Conservation (phyloP, 2,329 filamentous ascomycete genomes). For the Sporothrix euskadiensis region DNA sequence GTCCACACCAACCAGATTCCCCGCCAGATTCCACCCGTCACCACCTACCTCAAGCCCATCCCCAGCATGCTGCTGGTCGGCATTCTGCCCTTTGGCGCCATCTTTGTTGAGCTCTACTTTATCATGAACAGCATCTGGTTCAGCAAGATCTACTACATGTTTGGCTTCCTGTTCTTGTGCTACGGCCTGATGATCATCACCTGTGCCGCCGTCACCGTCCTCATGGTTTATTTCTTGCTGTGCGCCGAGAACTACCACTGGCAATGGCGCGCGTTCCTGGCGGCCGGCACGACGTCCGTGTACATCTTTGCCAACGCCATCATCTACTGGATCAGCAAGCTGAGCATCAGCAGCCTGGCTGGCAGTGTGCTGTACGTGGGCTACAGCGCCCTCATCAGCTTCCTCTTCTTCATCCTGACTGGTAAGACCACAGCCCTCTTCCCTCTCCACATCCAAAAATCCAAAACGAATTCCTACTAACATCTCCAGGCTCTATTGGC, state of each 20-base stretch:
- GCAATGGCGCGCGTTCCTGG: slow-evolving; percentile 96
- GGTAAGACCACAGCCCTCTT: slow-evolving; percentile 58
- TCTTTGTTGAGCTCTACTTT: slow-evolving; percentile 98
- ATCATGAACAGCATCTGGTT: slow-evolving; percentile 99
- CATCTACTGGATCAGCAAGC: slow-evolving; percentile 85
- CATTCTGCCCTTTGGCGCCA: slow-evolving; percentile 90
- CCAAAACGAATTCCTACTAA: background rate
- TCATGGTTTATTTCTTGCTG: slow-evolving; percentile 94
- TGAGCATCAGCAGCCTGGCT: slow-evolving; percentile 80
- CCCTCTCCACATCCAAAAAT: slow-evolving; percentile 29
- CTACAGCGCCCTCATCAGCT: slow-evolving; percentile 85
- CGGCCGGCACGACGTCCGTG: slow-evolving; percentile 82
- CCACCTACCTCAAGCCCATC: slow-evolving; percentile 79
- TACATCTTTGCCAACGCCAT: slow-evolving; percentile 93
- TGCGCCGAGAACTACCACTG: slow-evolving; percentile 98
- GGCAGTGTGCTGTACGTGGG: slow-evolving; percentile 90
- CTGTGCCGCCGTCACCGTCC: slow-evolving; percentile 83
- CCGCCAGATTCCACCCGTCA: slow-evolving; percentile 80
- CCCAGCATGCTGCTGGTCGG: slow-evolving; percentile 92
- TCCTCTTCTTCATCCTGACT: slow-evolving; percentile 89
- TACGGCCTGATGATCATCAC: slow-evolving; percentile 98
- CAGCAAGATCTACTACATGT: slow-evolving; percentile 99
- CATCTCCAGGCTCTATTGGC: slow-evolving; percentile 76
- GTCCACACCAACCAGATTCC: slow-evolving; percentile 98
- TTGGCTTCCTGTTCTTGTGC: slow-evolving; percentile 96